Conservation (phyloP, 257 asterid species). For the Paulownia fortunei region DNA sequence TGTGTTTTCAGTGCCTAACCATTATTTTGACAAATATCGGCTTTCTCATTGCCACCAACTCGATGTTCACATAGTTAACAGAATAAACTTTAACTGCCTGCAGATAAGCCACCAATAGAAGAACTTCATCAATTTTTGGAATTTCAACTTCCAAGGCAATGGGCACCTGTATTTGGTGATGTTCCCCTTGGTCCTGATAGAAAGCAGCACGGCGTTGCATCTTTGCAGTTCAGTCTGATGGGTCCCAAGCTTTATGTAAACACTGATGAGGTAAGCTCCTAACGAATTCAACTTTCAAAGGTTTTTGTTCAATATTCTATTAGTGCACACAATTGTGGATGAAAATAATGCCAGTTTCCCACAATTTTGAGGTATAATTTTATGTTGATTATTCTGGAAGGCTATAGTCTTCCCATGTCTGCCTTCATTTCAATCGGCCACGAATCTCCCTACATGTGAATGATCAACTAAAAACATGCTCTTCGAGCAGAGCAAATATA, state of each 20-base stretch:
- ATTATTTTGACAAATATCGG: too few relatives aligned
- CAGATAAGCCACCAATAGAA: constrained; percentile 85
- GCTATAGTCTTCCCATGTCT: background rate
- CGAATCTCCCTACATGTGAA: too few relatives aligned
- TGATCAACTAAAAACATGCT: too few relatives aligned
- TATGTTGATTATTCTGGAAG: background rate
- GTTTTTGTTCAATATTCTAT: background rate
- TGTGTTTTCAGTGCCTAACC: too few relatives aligned
- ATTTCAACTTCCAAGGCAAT: constrained; percentile 79
- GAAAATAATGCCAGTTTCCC: constrained; percentile 1
- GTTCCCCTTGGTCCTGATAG: constrained; percentile 77
- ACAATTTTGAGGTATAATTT: background rate
- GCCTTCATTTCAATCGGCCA: background rate
- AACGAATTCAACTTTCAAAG: background rate
- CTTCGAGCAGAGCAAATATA: too few relatives aligned
- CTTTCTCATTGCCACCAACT: too few relatives aligned
- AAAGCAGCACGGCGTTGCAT: constrained; percentile 68
- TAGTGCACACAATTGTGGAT: constrained; percentile 16
- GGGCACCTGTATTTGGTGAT: constrained; percentile 89
- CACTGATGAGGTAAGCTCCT: constrained; percentile 58
- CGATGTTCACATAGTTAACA: too few relatives aligned
- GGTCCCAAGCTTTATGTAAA: constrained; percentile 84
- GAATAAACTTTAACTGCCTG: constrained; percentile 30
- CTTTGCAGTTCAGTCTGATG: constrained; percentile 82
- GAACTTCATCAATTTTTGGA: constrained; percentile 77